A percentile compares a stretch with the other conserved stretches of the same genome.
Evolutionary conservation across 768 basidiomycete species (phyloP).

Genomic region (Sporobolomyces pararoseus): DNA sequence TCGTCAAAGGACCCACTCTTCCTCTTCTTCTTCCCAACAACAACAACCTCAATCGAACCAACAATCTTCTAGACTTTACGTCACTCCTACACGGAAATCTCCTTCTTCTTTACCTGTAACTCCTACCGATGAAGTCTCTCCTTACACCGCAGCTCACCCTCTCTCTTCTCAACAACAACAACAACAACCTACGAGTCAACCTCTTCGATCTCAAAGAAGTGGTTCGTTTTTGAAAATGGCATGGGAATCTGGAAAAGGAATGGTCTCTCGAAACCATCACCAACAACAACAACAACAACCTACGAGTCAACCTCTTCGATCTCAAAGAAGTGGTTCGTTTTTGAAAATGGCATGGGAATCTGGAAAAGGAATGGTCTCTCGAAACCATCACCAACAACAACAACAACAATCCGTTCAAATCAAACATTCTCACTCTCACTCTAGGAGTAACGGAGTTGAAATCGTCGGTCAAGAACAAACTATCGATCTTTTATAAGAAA

Average conservation of each 20-base stretch:
- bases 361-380: conserved; percentile 27
- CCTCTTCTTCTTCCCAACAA: background rate
- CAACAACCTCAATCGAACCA: background rate
- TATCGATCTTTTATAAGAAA: background rate
- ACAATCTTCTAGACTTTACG: background rate
- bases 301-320: conserved; percentile 13
- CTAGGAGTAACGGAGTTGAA: conserved; percentile 14
- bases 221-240: conserved; percentile 30
- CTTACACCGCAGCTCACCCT: conserved; percentile 15
- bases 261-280: conserved; percentile 15
- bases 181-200: background rate
- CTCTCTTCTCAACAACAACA: background rate
- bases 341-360: conserved; percentile 29
- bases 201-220: conserved; percentile 28
- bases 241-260: conserved; percentile 33
- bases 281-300: background rate
- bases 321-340: conserved; percentile 32
- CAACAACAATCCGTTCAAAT: background rate
- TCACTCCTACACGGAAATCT: conserved; percentile 5
- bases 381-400: background rate
- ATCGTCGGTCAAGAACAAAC: conserved; percentile 22
- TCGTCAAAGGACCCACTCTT: background rate
- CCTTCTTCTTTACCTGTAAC: conserved; percentile 31
- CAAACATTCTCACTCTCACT: background rate
- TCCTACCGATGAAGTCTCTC: conserved; percentile 38